Percentiles rank a stretch among this genome's conserved stretches.
phyloP scores from a whole-genome alignment of 2,329 filamentous ascomycete species.

The Penicillium sp. region DNA sequence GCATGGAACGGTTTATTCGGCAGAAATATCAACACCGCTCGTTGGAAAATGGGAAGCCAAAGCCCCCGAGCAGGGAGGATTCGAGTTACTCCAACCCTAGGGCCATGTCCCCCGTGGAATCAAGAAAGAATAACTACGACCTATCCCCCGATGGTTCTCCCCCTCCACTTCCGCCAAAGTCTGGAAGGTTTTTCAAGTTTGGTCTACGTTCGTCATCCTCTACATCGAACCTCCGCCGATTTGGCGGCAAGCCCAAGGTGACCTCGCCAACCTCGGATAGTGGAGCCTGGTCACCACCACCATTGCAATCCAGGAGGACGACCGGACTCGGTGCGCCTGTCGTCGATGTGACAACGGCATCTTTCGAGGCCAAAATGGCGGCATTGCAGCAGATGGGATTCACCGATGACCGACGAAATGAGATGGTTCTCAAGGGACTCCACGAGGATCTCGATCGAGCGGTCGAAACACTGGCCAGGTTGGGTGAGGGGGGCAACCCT shows the following conservation, averaged over 20 bases:
- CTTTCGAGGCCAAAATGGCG: conserved; percentile 70
- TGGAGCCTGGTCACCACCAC: conserved; percentile 26
- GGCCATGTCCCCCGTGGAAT: conserved; percentile 2
- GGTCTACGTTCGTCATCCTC: conserved; percentile 68
- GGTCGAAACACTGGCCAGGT: conserved; percentile 76
- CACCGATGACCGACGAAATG: conserved; percentile 74
- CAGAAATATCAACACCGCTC: conserved; percentile 80
- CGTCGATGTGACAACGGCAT: conserved; percentile 43
- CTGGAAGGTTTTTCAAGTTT: conserved; percentile 60
- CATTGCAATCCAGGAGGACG: conserved; percentile 27
- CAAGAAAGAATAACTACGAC: conserved; percentile 6
- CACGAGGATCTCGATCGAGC: conserved; percentile 82
- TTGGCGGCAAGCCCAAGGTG: conserved; percentile 56
- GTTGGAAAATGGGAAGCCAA: conserved; percentile 48
- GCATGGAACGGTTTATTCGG: conserved; percentile 92
- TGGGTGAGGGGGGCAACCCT: conserved; percentile 67
- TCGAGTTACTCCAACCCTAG: conserved; percentile 51
- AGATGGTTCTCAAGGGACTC: conserved; percentile 75
- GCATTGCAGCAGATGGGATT: conserved; percentile 91
- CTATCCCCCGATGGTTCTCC: conserved; percentile 54
- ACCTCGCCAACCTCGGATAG: conserved; percentile 27
- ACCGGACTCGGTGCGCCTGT: conserved; percentile 66
- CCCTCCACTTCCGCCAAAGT: conserved; percentile 59
- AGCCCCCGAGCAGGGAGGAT: conserved; percentile 52
- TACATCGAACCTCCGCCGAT: conserved; percentile 61